Base-by-base conservation (phyloP, 108 stramenopile species). In the Nitzschia sp. region DNA sequence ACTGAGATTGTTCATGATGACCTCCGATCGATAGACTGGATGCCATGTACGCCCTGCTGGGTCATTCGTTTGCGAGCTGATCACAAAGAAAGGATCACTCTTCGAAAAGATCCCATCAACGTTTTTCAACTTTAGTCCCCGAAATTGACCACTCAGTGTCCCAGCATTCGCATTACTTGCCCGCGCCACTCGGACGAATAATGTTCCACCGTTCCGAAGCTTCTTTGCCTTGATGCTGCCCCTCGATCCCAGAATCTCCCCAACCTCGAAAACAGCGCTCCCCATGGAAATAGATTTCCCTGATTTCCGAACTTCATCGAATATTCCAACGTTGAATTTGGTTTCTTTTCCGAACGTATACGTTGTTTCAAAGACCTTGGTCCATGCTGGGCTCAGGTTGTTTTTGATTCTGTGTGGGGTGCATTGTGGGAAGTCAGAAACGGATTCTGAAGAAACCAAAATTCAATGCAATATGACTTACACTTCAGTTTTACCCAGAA, bases 401-500 rank as follows among this genome's bases (percentile, higher is more conserved):
- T 89, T 89, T 54, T 87, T 87, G 60, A 92, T 83, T 45, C 61
- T 62, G n/a, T 15, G 21, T 19, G n/a, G n/a, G n/a, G n/a, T n/a
- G 21, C 32, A 30, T 4, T 9, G 38, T 42, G 38, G 38, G 38
- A 13, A 13, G 38, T 42, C 6, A 13, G 38, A 42, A 42, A 9
- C 13, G 38, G 38, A 9, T 6, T 42, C 9, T 13, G 38, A 42
- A 6, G 6, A 42, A 42, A 42, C 9, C 38, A 42, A 42, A 6
- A 42, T 42, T 9, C 38, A 13, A 42, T 13, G 9, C 38, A 13
- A 42, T 9, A 17, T 24, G 1, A 79, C 61, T 62, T 62, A 62
- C 72, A 80, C 85, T 80, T 92, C 87, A 5, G 90, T 92, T 47
- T 80, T 92, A 11, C 90, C 90, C 64, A 92, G 61, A 17, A 92